Evolutionary conservation across 2,329 filamentous ascomycete species (phyloP), one percentile per base, ranked within the genome.

Genomic region (Phaeomoniella chlamydospora): DNA sequence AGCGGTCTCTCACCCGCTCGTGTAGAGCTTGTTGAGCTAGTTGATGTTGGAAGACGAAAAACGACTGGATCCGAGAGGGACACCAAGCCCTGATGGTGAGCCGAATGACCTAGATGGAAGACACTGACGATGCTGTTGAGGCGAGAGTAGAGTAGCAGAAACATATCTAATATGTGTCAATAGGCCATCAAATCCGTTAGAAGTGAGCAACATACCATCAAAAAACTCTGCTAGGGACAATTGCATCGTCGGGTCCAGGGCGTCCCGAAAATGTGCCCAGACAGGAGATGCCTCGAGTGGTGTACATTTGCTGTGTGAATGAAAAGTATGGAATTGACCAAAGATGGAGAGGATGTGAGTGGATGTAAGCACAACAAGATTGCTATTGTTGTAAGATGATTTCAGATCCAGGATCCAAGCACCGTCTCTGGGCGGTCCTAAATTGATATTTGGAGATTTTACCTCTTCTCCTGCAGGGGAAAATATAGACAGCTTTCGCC

Each of bases 401-500:
- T n/a, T 26, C 9, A 26, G 9, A 26, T 26, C 69, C 22, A 78
- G 47, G 30, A 77, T 66, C 68, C 71, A 74, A 39, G 67, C 59
- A 4, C 55, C 55, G 26, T 51, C 43, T 32, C 49, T 52, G 13
- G 43, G 41, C 35, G 59, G 46, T 9, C 52, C 50, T 30, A 65
- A 44, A 34, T 60, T 52, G 39, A 64, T 46, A 10, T 45, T 33
- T 33, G 49, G 50, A 22, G 52, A 45, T 32, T 40, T 42, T 30
- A 47, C 37, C 2, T 47, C 43, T 4, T 47, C 38, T 5, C 46
- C 47, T 15, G 48, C 42, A 16, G 54, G 46, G 19, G 49, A 45
- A 45, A 56, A 64, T 18, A 63, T 40, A 35, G 53, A 52, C n/a
- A 54, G 46, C 37, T 49, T 52, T 33, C 53, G 54, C 34, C 74